These are phyloP conservation scores for Protomyces arabidopsidicola DNA, from an alignment of 1,139 yeast species.

Conservation along the genomic window DNA sequence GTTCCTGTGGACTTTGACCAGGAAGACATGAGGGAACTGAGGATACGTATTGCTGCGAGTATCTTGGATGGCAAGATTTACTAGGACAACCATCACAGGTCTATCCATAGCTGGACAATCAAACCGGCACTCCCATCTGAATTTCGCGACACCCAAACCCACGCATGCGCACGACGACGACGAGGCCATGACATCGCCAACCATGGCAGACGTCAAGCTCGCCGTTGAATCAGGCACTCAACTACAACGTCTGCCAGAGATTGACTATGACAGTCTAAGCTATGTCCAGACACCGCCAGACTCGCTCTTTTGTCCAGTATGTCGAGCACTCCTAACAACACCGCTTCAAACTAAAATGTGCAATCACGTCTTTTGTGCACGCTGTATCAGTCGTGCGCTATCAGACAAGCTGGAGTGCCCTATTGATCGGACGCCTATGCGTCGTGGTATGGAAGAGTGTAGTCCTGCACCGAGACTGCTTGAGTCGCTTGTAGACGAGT, in stretches of 20 bases:
- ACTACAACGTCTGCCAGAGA: not conserved
- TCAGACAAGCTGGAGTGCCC: constrained; percentile 17
- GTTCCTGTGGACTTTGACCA: constrained; percentile 55
- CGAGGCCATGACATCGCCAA: too few species aligned
- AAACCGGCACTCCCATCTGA: too few species aligned
- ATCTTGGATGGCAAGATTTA: constrained; percentile 35
- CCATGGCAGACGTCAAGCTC: too few species aligned
- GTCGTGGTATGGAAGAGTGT: constrained; percentile 11
- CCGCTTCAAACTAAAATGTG: constrained; percentile 12
- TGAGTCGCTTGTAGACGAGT: constrained; percentile 5
- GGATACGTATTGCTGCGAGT: constrained; percentile 67
- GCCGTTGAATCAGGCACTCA: too few species aligned
- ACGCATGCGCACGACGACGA: too few species aligned
- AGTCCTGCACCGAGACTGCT: constrained; percentile 3
- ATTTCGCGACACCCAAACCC: too few species aligned
- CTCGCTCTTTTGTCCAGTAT: constrained; percentile 20
- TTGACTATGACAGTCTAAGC: constrained; percentile 12
- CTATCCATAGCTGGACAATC: too few species aligned
- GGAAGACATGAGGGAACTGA: constrained; percentile 61
- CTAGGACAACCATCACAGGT: not conserved
- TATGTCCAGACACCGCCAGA: constrained; percentile 10
- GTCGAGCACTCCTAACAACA: constrained; percentile 3
- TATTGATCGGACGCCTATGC: constrained; percentile 17
- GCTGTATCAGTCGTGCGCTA: constrained; percentile 19
- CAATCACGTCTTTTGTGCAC: constrained; percentile 9